Conservation (phyloP, 176 grass and related monocot genomes). For the Stipa capillata region DNA sequence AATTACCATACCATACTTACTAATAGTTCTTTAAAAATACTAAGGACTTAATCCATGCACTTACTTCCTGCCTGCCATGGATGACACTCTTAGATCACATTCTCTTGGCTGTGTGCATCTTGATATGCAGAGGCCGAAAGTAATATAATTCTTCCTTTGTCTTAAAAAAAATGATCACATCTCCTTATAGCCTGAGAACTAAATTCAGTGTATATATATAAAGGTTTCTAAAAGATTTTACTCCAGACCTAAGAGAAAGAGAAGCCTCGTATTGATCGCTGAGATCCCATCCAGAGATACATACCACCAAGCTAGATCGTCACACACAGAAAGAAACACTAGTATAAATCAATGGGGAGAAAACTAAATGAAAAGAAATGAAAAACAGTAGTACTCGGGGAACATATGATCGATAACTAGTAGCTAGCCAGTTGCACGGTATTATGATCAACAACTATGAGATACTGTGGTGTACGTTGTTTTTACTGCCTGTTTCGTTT, state of each 20-base stretch:
- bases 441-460: constrained; percentile 19
- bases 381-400: constrained; percentile 2
- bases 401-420: constrained; percentile 15
- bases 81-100: too few relatives aligned
- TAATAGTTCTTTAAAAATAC: too few relatives aligned
- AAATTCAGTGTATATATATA: not conserved
- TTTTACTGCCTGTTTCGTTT: constrained; percentile 27
- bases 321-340: constrained; percentile 22
- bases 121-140: too few relatives aligned
- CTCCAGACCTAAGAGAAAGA: not conserved
- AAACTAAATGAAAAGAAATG: constrained; percentile 14
- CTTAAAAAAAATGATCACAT: too few relatives aligned
- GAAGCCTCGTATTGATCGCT: constrained; percentile 27
- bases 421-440: constrained; percentile 11
- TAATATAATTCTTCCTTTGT: too few relatives aligned
- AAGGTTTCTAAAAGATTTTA: not conserved
- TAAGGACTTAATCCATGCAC: too few relatives aligned
- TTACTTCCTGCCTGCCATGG: too few relatives aligned
- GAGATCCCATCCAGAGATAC: constrained; percentile 22
- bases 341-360: constrained; percentile 18
- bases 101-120: too few relatives aligned
- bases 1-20: too few relatives aligned
- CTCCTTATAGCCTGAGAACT: not conserved
- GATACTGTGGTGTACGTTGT: constrained; percentile 34
- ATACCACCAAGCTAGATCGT: not conserved